Evolutionary conservation across 805 yeast species (phyloP), one percentile per base, ranked within the genome.

Genomic region (Saccharomycopsis selenospora): DNA sequence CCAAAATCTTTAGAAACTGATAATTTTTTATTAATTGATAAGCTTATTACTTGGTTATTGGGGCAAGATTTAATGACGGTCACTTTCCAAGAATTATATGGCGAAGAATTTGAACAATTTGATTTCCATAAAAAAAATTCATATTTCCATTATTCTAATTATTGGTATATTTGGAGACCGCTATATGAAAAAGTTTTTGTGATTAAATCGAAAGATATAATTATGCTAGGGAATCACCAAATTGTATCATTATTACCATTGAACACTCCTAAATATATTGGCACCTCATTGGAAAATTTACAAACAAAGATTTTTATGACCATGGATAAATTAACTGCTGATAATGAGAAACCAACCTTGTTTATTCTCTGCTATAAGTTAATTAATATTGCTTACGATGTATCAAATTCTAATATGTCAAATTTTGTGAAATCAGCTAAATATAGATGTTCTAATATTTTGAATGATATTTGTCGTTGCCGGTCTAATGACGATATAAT

Each of bases 1-100:
- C 20, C 48, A 1, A 27, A 41, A 1, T 22, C 55, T 1, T 42
- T 52, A 2, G 48, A 51, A 3, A 55, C 11, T 25, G 24, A 43
- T 13, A n/a, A 5, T 13, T 28, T 28, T 30, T 24, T 43, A 7
- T 18, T 28, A 10, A 11, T 44, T 3, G 47, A 44, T 17, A 44
- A 44, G 22, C 8, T 45, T 13, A 11, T 49, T 3, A 38, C 17
- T 6, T 49, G 52, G 52, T 18, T 45, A 24, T 41, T 36, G 23
- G 42, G 49, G 24, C 27, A 20, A 3, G 25, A 30, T 10, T 26
- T n/a, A 6, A 10, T 23, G 10, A 20, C 29, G 13, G 30, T 48
- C 8, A 14, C 43, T 18, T 11, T 14, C 7, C 29, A 41, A 20
- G 43, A 48, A 20, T 20, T 48, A 8, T 48, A 44, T 40, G 48